Conservation (phyloP, 306 rosid species). For the Corylus heterophylla region DNA sequence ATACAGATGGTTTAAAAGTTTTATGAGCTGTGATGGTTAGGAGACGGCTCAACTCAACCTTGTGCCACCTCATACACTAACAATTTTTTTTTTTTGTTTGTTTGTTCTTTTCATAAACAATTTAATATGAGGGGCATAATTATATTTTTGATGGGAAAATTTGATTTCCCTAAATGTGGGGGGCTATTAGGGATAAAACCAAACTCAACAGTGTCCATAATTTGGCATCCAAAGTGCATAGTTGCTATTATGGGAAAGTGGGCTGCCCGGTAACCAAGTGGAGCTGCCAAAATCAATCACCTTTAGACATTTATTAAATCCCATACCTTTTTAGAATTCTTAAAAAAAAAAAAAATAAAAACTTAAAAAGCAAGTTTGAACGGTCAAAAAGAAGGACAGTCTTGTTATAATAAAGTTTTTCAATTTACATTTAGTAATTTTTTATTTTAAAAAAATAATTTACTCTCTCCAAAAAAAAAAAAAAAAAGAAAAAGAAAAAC, state of each 20-base stretch:
- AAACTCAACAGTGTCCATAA: too few relatives aligned
- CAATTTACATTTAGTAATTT: neutral
- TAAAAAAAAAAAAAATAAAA: neutral
- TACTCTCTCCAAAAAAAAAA: neutral
- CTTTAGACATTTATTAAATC: neutral
- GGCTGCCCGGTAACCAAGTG: neutral
- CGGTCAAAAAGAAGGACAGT: conserved; percentile 52
- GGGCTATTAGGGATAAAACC: too few relatives aligned
- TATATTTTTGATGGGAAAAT: too few relatives aligned
- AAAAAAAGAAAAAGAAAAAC: neutral
- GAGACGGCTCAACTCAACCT: too few relatives aligned
- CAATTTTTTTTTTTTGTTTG: too few relatives aligned
- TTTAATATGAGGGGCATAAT: too few relatives aligned
- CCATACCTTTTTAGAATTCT: conserved; percentile 15
- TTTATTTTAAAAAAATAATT: neutral
- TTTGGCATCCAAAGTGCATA: too few relatives aligned
- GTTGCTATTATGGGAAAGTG: neutral
- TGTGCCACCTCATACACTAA: too few relatives aligned
- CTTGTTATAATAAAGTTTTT: neutral
- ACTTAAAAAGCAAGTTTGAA: conserved; percentile 41
- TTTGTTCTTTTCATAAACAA: too few relatives aligned
- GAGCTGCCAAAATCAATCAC: conserved; percentile 3
- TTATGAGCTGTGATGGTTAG: too few relatives aligned
- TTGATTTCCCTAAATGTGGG: too few relatives aligned
- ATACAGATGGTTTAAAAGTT: too few relatives aligned